A percentile compares a stretch with the other conserved stretches of the same genome.
Evolutionary conservation across 2,329 filamentous ascomycete species (phyloP).

Genomic region (Pseudogymnoascus sp.): DNA sequence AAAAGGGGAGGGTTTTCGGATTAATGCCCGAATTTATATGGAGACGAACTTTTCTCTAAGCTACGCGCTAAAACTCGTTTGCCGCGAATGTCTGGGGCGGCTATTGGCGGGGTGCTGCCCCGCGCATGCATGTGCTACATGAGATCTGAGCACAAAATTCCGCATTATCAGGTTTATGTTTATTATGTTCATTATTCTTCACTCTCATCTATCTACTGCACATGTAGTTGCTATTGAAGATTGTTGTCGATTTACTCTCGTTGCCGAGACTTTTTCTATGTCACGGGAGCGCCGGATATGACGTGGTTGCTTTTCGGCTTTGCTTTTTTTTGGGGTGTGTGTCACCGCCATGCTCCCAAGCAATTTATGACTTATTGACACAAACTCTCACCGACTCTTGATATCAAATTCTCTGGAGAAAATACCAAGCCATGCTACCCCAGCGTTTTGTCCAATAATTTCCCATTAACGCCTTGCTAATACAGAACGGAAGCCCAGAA

Average conservation of each 20-base stretch:
- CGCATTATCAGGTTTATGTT: background rate
- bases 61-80: constrained; percentile 5
- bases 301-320: background rate
- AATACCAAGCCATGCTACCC: background rate
- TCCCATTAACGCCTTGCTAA: constrained; percentile 2
- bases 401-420: background rate
- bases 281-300: background rate
- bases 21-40: constrained; percentile 3
- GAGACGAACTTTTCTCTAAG: constrained; percentile 5
- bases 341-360: constrained; percentile 5
- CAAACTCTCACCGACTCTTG: background rate
- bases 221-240: background rate
- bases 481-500: background rate
- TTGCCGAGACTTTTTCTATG: constrained; percentile 2
- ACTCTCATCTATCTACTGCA: background rate
- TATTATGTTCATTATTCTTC: background rate
- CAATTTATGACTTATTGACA: background rate
- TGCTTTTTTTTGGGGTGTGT: background rate
- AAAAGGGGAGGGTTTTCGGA: constrained; percentile 7
- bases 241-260: background rate
- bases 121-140: constrained; percentile 4
- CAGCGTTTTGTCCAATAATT: too few species aligned
- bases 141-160: background rate
- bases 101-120: constrained; percentile 6
- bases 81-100: constrained; percentile 3